Base-by-base conservation (phyloP, 495 filamentous ascomycete species). In the Chaetomium fimeti region DNA sequence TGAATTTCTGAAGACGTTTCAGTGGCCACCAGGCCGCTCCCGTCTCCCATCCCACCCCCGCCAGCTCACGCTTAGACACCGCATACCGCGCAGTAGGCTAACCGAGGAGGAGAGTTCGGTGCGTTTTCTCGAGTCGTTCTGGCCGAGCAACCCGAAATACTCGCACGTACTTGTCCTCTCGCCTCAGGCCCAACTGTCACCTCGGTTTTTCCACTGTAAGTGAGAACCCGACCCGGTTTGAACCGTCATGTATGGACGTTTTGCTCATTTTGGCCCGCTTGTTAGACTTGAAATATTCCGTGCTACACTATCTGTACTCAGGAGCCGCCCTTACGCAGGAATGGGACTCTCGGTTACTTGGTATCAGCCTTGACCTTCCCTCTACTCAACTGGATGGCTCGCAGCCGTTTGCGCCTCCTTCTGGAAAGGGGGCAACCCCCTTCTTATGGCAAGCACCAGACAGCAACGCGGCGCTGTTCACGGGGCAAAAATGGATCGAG, bases 371-470 rank as follows among this genome's bases (percentile, higher is more conserved):
- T 0, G 89, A 93, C 66, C 78, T 91, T 22, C 91, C 91, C 13
- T 72, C 81, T 0, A 81, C 77, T 11, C 79, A 85, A 32, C 77
- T 90, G 3, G 82, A 88, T 61, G 84, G 81, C 24, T 79, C 75
- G 22, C 74, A 77, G 0, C 61, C 75, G 2, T 85, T 93, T 66
- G 69, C 32, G 2, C 79, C 81, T 3, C 89, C 89, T 25, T 62
- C 67, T 9, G 57, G 61, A 28, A 72, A 77, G 43, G 69, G 45
- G 11, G 22, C 16, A 27, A 81, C 84, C 0, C 82, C 88, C 0
- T 93, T 93, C 66, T 77, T 93, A 4, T 95, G 89, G 88, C 88
- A 95, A 76, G 84, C 88, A 45, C 92, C 91, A 22, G 88, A 87
- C 70, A 88, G 86, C 69, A 89, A 92, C 68, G 91, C 91, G 2